phyloP scores from a whole-genome alignment of 306 rosid genomes.

The Malus sieversii region DNA sequence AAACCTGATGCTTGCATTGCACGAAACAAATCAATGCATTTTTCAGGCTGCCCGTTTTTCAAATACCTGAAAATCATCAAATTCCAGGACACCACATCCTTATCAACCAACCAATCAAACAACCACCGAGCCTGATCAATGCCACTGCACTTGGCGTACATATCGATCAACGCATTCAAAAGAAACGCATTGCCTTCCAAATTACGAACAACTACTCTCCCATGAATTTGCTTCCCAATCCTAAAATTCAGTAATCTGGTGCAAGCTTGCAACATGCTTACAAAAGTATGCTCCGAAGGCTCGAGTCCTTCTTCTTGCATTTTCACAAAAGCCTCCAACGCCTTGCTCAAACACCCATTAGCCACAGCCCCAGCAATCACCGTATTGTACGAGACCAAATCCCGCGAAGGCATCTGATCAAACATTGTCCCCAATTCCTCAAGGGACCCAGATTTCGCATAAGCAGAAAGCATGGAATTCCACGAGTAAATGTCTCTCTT shows the following conservation, averaged over 20 bases:
- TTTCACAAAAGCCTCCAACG: constrained; percentile 28
- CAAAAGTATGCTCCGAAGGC: constrained; percentile 42
- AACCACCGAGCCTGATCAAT: constrained; percentile 27
- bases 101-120: constrained; percentile 16
- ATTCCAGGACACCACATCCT: constrained; percentile 27
- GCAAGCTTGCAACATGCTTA: constrained; percentile 51
- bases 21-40: constrained; percentile 15
- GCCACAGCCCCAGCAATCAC: constrained; percentile 39
- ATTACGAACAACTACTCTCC: constrained; percentile 18
- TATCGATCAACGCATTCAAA: constrained; percentile 15
- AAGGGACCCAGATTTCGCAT: constrained; percentile 9
- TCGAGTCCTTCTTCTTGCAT: constrained; percentile 50
- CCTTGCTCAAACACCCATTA: constrained; percentile 31
- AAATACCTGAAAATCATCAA: constrained; percentile 25
- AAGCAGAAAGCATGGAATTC: constrained; percentile 49
- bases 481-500: constrained; percentile 50
- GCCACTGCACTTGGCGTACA: constrained; percentile 27
- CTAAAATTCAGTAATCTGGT: constrained; percentile 19
- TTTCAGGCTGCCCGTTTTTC: constrained; percentile 18
- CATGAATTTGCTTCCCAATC: constrained; percentile 53
- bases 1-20: constrained; percentile 9
- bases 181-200: constrained; percentile 15
- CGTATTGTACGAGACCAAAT: constrained; percentile 53
- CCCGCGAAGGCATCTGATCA: constrained; percentile 45
- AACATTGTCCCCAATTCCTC: constrained; percentile 17